Evolutionary conservation across 306 rosid species (phyloP).

Genomic region (Lagenaria siceraria): DNA sequence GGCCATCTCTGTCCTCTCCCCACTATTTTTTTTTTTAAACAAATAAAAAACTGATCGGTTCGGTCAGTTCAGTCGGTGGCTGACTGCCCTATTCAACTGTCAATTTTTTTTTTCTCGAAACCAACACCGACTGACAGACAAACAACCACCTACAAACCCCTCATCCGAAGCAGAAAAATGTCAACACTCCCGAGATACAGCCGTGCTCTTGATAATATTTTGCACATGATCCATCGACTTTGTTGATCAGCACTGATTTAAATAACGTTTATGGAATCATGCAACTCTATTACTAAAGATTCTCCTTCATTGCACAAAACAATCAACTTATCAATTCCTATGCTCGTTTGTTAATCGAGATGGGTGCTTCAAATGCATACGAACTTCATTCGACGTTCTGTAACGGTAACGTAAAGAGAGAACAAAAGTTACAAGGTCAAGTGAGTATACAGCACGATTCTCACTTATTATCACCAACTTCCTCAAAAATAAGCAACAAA

Average conservation of each 20-base stretch:
- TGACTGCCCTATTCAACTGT: too few relatives aligned
- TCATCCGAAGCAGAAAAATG: neutral
- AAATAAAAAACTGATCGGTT: too few relatives aligned
- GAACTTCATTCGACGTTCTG: neutral
- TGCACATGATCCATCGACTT: neutral
- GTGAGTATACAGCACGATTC: neutral
- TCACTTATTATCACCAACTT: slow-evolving; percentile 1
- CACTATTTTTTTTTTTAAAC: too few relatives aligned
- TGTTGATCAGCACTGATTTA: neutral
- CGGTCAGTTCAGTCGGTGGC: too few relatives aligned
- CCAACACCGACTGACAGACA: too few relatives aligned
- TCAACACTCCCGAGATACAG: neutral
- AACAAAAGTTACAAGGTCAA: neutral
- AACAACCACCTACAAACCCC: too few relatives aligned
- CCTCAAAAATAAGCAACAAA: neutral
- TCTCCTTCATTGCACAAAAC: neutral
- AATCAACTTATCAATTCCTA: neutral
- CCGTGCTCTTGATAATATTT: neutral
- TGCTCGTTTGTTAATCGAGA: neutral
- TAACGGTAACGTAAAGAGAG: neutral
- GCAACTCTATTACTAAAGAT: neutral
- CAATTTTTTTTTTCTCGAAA: too few relatives aligned
- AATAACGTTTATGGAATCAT: neutral
- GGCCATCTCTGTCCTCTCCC: too few relatives aligned
- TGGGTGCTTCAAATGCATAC: neutral